These are phyloP conservation scores for Boletus sp. DNA, from an alignment of 1,284 basidiomycete species.

Conservation along the genomic window DNA sequence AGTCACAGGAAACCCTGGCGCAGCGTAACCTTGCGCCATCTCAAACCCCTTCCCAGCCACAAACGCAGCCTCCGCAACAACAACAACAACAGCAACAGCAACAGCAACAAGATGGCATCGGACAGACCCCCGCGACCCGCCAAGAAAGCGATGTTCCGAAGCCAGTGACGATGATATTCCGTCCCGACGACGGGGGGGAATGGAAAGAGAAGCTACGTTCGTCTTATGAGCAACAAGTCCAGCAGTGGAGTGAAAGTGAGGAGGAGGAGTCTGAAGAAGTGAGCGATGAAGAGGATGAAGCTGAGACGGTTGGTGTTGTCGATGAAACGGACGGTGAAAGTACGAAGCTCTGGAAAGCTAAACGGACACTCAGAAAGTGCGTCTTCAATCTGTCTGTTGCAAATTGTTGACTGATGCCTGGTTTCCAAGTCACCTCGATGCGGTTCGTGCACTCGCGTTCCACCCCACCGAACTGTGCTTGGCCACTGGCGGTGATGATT, in stretches of 20 bases:
- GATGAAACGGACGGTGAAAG: conserved; percentile 64
- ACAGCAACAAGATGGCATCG: conserved; percentile 21
- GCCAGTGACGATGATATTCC: conserved; percentile 78
- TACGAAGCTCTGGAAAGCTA: conserved; percentile 77
- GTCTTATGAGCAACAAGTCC: conserved; percentile 52
- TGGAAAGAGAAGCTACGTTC: conserved; percentile 76
- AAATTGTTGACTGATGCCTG: conserved; percentile 11
- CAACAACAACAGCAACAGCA: conserved; percentile 22
- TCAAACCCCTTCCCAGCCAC: conserved; percentile 26
- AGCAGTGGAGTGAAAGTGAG: conserved; percentile 47
- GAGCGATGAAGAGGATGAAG: conserved; percentile 47
- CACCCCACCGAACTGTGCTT: conserved; percentile 80
- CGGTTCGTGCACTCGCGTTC: conserved; percentile 86
- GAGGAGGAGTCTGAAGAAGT: conserved; percentile 62
- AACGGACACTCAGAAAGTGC: conserved; percentile 82
- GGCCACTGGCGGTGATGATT: conserved; percentile 92
- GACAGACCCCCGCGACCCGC: conserved; percentile 15
- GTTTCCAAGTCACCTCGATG: conserved; percentile 79
- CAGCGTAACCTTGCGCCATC: conserved; percentile 16
- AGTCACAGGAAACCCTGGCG: conserved; percentile 22
- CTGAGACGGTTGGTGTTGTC: conserved; percentile 58
- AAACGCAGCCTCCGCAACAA: conserved; percentile 33
- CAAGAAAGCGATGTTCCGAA: conserved; percentile 34
- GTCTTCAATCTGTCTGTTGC: conserved; percentile 31
- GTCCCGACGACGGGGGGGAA: conserved; percentile 76